Evolutionary conservation across 2,329 filamentous ascomycete species (phyloP), one percentile per base, ranked within the genome.

Genomic region (Alternaria triticimaculans): DNA sequence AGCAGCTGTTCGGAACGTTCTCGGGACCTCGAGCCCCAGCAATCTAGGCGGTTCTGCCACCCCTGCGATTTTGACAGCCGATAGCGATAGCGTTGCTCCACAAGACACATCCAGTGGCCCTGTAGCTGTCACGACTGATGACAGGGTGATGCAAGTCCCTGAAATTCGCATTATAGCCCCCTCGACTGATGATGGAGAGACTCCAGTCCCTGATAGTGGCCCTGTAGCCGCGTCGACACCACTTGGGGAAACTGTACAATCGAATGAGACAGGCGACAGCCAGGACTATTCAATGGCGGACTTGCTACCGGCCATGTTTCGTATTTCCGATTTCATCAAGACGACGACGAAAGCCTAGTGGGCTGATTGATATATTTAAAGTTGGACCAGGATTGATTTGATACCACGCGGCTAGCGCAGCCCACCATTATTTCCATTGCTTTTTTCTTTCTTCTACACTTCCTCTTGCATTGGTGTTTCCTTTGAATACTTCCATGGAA

Each of bases 1-100:
- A 83, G 66, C 75, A 80, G 50, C 68, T 81, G 7, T 79, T 81
- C 58, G 76, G 78, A 18, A 79, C 76, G 4, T 67, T 81, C 46
- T 70, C 69, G 10, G 76, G 75, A 25, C 76, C 73, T 46, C 67
- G 72, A 55, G 70, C 77, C n/a, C 77, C 77, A 26, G 72, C 73
- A 26, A 77, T 80, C 67, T 77, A 71, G 48, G 28, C 25, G 26
- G 21, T 26, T 18, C 20, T 26, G 30, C 21, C 9, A 12, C 28
- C 6, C 49, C 48, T 59, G 41, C 26, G 6, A 25, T 23, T n/a
- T 25, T 11, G 18, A 43, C 12, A 4, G 46, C 45, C 37, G 37
- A 41, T 25, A 25, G 18, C 14, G 44, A 18, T 15, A 50, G 25
- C 44, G 46, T 45, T 9, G 33, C 41, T 55, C 21, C 6, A 21